Conservation (phyloP, 1,284 basidiomycete species). For the Naganishia sp. region DNA sequence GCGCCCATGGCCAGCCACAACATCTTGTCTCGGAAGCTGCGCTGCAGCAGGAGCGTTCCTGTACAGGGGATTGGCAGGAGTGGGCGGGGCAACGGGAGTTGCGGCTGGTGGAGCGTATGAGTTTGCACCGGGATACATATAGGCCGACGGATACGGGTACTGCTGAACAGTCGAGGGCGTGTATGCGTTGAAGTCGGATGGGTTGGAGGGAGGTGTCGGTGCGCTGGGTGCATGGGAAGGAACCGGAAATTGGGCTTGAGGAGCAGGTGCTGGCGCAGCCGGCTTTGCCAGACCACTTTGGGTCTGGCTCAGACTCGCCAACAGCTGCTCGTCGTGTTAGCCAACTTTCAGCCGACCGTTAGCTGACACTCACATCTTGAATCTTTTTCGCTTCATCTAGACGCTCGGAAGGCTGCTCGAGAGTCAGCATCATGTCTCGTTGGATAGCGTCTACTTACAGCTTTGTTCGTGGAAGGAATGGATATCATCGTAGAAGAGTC, state of each 20-base stretch:
- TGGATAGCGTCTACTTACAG: background rate
- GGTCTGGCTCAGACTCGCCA: slow-evolving; percentile 37
- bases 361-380: slow-evolving; percentile 32
- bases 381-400: slow-evolving; percentile 34
- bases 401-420: slow-evolving; percentile 10
- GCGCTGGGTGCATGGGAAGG: slow-evolving; percentile 3
- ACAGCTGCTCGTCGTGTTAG: slow-evolving; percentile 34
- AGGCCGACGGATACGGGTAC: slow-evolving; percentile 32
- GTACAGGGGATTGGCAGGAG: slow-evolving; percentile 17
- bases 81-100: slow-evolving; percentile 1
- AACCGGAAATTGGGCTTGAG: slow-evolving; percentile 4
- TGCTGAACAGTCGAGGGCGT: slow-evolving; percentile 16
- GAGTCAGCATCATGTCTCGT: background rate
- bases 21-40: background rate
- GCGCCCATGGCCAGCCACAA: background rate
- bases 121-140: slow-evolving; percentile 1
- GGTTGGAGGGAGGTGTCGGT: background rate
- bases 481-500: slow-evolving; percentile 17
- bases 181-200: slow-evolving; percentile 17
- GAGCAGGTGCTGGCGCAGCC: slow-evolving; percentile 17
- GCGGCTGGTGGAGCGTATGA: background rate
- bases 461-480: slow-evolving; percentile 2
- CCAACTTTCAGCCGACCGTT: slow-evolving; percentile 41
- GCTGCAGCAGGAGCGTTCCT: background rate
- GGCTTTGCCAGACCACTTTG: slow-evolving; percentile 20